phyloP scores from a whole-genome alignment of 208 protist species.

The Trichomonas vaginalis region DNA sequence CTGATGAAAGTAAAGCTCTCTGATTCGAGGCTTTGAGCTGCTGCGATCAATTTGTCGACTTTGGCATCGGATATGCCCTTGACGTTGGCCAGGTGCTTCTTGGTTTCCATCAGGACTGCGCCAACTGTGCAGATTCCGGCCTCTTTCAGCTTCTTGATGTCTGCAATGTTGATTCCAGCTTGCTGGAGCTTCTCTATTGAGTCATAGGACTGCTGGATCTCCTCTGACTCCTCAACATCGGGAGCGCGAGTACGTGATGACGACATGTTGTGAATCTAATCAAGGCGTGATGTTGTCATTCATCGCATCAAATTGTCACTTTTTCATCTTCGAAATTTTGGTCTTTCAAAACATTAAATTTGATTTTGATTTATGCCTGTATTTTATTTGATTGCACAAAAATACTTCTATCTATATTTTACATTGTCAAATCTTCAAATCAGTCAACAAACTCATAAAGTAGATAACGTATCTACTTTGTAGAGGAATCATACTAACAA shows the following conservation, averaged over 20 bases:
- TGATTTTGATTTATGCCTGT: too few species aligned
- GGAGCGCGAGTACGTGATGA: background rate
- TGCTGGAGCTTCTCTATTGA: conserved; percentile 3
- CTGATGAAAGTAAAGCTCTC: conserved; percentile 61
- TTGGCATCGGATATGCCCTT: conserved; percentile 94
- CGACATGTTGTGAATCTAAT: background rate
- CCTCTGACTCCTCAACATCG: background rate
- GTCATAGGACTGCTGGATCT: background rate
- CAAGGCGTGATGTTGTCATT: background rate
- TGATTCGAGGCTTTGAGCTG: conserved; percentile 40
- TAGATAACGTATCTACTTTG: too few species aligned
- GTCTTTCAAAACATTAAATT: too few species aligned
- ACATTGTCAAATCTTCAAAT: too few species aligned
- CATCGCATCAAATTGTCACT: background rate
- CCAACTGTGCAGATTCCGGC: conserved; percentile 46
- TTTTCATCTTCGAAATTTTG: too few species aligned
- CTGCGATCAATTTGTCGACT: conserved; percentile 85
- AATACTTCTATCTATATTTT: too few species aligned
- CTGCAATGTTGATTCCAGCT: conserved; percentile 24
- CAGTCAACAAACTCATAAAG: too few species aligned
- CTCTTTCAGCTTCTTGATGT: conserved; percentile 54
- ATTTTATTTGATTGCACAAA: too few species aligned
- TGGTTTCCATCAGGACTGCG: conserved; percentile 43
- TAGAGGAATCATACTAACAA: too few species aligned
- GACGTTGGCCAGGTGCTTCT: conserved; percentile 53